Conservation (phyloP, 140 eudicot genomes). For the Flaveria floridana region DNA sequence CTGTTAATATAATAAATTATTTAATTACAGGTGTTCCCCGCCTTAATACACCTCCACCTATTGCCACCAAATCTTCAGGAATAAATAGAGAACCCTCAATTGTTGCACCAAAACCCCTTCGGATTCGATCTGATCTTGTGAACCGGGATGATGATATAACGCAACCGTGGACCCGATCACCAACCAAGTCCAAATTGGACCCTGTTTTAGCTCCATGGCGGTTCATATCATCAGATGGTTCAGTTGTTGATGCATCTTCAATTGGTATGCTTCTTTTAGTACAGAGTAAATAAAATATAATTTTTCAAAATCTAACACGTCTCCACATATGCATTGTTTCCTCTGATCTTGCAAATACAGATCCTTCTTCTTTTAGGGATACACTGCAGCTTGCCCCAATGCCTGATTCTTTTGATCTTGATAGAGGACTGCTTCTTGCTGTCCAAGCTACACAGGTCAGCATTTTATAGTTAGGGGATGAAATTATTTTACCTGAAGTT, state of each 20-base stretch:
- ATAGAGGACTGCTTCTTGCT: constrained; percentile 90
- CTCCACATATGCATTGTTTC: constrained; percentile 24
- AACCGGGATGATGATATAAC: constrained; percentile 81
- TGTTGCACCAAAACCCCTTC: constrained; percentile 88
- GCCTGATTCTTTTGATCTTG: constrained; percentile 96
- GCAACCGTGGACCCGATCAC: constrained; percentile 99
- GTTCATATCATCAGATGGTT: constrained; percentile 60
- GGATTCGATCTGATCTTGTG: constrained; percentile 69
- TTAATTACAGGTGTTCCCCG: constrained; percentile 83
- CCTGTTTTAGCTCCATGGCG: constrained; percentile 91
- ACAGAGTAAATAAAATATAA: background rate
- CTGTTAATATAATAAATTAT: constrained; percentile 12
- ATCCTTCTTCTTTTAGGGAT: constrained; percentile 81
- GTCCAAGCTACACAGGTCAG: constrained; percentile 94
- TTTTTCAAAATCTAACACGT: background rate
- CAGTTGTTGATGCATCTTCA: constrained; percentile 45
- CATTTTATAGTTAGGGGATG: background rate
- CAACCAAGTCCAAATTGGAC: constrained; percentile 93
- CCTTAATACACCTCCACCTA: constrained; percentile 90
- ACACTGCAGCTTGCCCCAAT: constrained; percentile 87
- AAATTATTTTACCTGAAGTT: background rate
- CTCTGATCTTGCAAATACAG: constrained; percentile 80
- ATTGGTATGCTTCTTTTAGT: constrained; percentile 49
- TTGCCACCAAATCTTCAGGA: constrained; percentile 43
- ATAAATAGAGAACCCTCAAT: constrained; percentile 46